Conservation (phyloP, 2,329 filamentous ascomycete genomes). For the Chalaropsis thielavioides region DNA sequence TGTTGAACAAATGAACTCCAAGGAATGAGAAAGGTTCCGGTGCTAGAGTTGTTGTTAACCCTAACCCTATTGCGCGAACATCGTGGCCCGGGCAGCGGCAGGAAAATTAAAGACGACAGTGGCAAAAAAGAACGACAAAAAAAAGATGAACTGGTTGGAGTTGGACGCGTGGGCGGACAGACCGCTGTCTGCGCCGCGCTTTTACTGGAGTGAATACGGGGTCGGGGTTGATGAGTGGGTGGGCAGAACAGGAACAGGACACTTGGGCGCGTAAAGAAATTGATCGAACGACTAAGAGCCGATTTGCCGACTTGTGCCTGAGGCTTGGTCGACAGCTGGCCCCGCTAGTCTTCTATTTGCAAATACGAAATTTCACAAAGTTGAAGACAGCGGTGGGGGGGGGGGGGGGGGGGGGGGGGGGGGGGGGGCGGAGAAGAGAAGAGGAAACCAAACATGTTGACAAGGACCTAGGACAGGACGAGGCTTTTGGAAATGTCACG, state of each 20-base stretch:
- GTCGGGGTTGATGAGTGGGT: background rate
- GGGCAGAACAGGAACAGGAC: background rate
- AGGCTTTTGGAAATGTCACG: background rate
- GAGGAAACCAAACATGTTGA: background rate
- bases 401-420: background rate
- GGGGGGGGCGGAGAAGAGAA: background rate
- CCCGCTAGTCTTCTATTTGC: background rate
- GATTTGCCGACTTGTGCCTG: background rate
- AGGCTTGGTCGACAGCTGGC: background rate
- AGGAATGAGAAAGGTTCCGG: background rate
- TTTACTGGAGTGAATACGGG: background rate
- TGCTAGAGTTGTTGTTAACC: background rate
- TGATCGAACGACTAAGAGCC: background rate
- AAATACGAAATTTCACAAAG: background rate
- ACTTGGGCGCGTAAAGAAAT: constrained; percentile 1
- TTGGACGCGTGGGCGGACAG: background rate
- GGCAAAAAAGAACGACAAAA: background rate
- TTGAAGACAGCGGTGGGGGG: background rate
- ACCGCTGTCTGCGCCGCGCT: background rate
- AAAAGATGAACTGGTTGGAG: background rate
- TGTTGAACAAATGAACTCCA: background rate
- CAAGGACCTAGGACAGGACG: background rate
- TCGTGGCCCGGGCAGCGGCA: background rate
- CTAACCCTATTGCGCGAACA: background rate
- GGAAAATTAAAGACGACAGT: background rate